Conservation (phyloP, 306 rosid genomes). For the Canavalia gladiata region DNA sequence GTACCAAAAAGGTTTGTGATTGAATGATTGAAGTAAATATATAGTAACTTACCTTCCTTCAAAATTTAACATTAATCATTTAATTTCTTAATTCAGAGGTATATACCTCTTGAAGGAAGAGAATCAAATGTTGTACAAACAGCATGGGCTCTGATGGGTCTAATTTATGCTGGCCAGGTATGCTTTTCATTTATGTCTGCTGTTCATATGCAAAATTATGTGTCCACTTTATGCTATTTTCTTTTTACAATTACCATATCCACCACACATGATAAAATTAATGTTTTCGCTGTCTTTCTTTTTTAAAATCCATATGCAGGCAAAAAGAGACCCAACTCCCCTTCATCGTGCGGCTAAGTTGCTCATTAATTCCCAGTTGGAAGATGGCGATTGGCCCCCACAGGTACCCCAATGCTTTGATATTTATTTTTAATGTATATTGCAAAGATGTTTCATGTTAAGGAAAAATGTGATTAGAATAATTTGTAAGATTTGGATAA, state of each 20-base stretch:
- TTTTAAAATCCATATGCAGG: conserved; percentile 39
- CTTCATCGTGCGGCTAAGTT: conserved; percentile 69
- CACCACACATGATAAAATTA: too few species aligned
- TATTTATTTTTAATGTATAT: not conserved
- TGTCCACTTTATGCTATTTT: not conserved
- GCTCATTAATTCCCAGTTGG: conserved; percentile 67
- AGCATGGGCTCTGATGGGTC: conserved; percentile 78
- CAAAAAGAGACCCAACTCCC: conserved; percentile 65
- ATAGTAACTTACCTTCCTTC: too few species aligned
- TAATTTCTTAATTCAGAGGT: conserved; percentile 47
- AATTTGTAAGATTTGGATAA: too few species aligned
- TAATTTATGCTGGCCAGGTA: conserved; percentile 70
- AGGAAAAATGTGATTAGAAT: too few species aligned
- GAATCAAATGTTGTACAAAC: conserved; percentile 75
- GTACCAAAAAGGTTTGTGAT: conserved; percentile 58
- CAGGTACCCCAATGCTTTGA: conserved; percentile 47
- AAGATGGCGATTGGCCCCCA: conserved; percentile 78
- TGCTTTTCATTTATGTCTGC: not conserved
- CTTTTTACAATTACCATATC: not conserved
- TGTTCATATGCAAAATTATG: not conserved
- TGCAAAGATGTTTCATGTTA: too few species aligned
- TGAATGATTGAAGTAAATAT: too few species aligned
- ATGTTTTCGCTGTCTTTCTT: too few species aligned
- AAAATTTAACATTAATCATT: too few species aligned
- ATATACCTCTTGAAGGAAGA: conserved; percentile 61